Evolutionary conservation across 2,329 filamentous ascomycete species (phyloP), one percentile per base, ranked within the genome.

Genomic region (Curvularia verruculosa): DNA sequence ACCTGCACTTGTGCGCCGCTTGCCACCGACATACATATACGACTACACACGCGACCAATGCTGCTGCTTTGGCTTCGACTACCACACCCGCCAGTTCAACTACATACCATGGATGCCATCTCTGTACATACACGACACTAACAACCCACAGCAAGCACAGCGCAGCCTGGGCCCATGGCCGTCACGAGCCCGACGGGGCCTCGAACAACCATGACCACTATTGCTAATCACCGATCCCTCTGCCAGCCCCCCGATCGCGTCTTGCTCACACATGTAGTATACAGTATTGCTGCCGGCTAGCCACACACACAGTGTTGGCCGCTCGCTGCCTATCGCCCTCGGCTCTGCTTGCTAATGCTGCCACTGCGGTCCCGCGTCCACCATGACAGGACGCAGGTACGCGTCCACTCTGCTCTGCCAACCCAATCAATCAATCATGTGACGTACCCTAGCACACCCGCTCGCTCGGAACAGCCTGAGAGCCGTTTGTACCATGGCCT

Each of bases 351-450:
- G 18, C 10, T 41, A 23, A 23, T 23, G 19, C 39, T 12, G 21
- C 24, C 5, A n/a, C 28, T 12, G 28, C 28, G 5, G 2, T 29
- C 26, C 26, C 10, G 24, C 8, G 28, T 31, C 29, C 29, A 24
- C 37, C 49, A 54, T 53, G 31, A 31, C 47, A 52, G 54, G 19
- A 60, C 58, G 64, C 66, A 68, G 63, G 64, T 64, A 68, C 64
- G 52, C 59, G 54, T 49, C 58, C 60, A 49, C 36, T 23, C 57
- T 49, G 29, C 41, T 58, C 39, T n/a, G n/a, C n/a, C n/a, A n/a
- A n/a, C n/a, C n/a, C n/a, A n/a, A n/a, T n/a, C n/a, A n/a, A n/a
- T n/a, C n/a, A n/a, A n/a, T n/a, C n/a, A n/a, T n/a, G n/a, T n/a
- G n/a, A n/a, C n/a, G n/a, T n/a, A n/a, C n/a, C n/a, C n/a, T n/a